These are phyloP conservation scores for Hypoxylon sp. DNA, from an alignment of 2,329 filamentous ascomycete species.

Conservation along the genomic window DNA sequence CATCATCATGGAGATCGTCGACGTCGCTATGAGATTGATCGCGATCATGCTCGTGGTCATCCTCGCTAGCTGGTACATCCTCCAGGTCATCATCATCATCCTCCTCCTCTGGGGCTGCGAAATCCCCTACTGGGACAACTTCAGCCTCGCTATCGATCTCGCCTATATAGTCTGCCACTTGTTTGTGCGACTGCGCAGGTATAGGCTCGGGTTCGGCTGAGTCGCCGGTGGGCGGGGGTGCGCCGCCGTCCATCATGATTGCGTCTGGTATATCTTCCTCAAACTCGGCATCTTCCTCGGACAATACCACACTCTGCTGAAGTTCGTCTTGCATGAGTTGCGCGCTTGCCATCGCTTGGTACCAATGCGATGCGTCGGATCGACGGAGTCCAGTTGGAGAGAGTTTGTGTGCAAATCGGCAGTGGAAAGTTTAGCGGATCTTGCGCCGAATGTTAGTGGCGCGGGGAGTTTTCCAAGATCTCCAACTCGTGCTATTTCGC, in stretches of 20 bases:
- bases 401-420: slow-evolving; percentile 6
- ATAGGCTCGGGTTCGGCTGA: slow-evolving; percentile 34
- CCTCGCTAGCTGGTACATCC: slow-evolving; percentile 47
- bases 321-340: slow-evolving; percentile 69
- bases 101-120: slow-evolving; percentile 22
- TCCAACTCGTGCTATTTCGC: slow-evolving; percentile 41
- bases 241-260: slow-evolving; percentile 45
- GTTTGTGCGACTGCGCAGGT: slow-evolving; percentile 39
- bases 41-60: slow-evolving; percentile 42
- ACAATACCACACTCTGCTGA: slow-evolving; percentile 66
- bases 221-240: slow-evolving; percentile 35
- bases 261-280: slow-evolving; percentile 54
- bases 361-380: neutral
- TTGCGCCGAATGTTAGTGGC: slow-evolving; percentile 22
- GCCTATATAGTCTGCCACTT: slow-evolving; percentile 40
- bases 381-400: neutral
- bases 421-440: slow-evolving; percentile 12
- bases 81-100: slow-evolving; percentile 39
- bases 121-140: slow-evolving; percentile 28
- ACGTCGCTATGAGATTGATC: slow-evolving; percentile 37
- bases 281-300: slow-evolving; percentile 58
- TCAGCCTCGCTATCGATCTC: slow-evolving; percentile 46
- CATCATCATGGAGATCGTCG: slow-evolving; percentile 53
- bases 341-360: slow-evolving; percentile 59
- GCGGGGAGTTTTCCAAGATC: slow-evolving; percentile 33